Conservation (phyloP, 176 grass and related monocot genomes). For the Triticum turgidum region DNA sequence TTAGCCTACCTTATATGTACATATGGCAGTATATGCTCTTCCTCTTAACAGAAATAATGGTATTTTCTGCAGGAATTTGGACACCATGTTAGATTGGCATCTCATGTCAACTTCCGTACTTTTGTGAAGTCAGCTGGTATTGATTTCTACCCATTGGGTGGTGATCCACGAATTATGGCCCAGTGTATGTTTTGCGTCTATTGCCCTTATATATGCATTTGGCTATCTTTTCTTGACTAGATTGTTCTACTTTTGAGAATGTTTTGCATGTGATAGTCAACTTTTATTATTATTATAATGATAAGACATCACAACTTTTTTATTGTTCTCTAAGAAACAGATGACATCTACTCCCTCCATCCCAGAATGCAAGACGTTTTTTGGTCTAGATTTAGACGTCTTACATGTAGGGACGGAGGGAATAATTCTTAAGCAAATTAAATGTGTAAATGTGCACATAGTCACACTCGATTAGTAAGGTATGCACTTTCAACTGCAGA, state of each 20-base stretch:
- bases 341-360: not conserved
- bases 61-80: slow-evolving; percentile 81
- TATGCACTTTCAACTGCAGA: slow-evolving; percentile 53
- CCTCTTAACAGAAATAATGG: not conserved
- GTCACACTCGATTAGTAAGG: slow-evolving; percentile 12
- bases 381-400: no score
- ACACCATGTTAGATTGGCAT: slow-evolving; percentile 96
- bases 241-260: slow-evolving; percentile 12
- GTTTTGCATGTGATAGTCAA: not conserved
- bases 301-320: not conserved
- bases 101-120: slow-evolving; percentile 86
- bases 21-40: not conserved
- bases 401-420: no score
- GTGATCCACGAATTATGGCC: slow-evolving; percentile 88
- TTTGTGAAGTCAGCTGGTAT: slow-evolving; percentile 92
- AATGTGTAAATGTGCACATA: slow-evolving; percentile 25
- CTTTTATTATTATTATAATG: not conserved
- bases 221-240: slow-evolving; percentile 24
- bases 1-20: slow-evolving; percentile 24
- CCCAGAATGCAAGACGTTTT: no score
- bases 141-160: slow-evolving; percentile 96
- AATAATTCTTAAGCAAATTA: not conserved
- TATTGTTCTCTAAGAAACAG: not conserved
- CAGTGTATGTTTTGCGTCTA: slow-evolving; percentile 65
- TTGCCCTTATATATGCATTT: slow-evolving; percentile 26